Conservation (phyloP, 73 alveolate genomes). For the Paramecium octaurelia region DNA sequence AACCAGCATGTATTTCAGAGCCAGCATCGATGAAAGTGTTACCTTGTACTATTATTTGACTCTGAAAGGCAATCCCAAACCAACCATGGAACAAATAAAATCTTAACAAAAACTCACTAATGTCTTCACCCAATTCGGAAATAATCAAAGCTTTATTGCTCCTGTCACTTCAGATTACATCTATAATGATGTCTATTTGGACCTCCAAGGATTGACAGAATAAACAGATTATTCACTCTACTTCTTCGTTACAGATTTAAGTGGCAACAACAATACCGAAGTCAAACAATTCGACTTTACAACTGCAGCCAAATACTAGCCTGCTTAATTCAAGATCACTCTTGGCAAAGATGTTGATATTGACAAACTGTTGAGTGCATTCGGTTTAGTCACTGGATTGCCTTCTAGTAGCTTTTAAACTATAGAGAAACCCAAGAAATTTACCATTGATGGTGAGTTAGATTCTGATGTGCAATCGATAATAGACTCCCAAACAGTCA, state of each 20-base stretch:
- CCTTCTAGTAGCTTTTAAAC: conserved; percentile 19
- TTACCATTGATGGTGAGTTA: conserved; percentile 5
- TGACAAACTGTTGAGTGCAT: conserved; percentile 40
- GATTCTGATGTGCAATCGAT: conserved; percentile 42
- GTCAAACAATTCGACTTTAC: conserved; percentile 16
- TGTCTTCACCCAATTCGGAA: conserved; percentile 9
- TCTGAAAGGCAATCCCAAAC: conserved; percentile 36
- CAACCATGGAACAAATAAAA: conserved; percentile 40
- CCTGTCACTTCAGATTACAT: conserved; percentile 48
- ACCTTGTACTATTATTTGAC: conserved; percentile 26
- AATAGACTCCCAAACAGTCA: not conserved
- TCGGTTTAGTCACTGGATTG: conserved; percentile 51
- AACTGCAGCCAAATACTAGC: conserved; percentile 27
- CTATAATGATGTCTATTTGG: conserved; percentile 48
- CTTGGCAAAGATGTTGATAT: not conserved
- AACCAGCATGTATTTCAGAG: conserved; percentile 51
- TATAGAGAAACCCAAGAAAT: not conserved
- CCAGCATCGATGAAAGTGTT: conserved; percentile 50
- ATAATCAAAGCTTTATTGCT: conserved; percentile 32
- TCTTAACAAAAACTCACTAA: not conserved
- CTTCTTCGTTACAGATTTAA: conserved; percentile 48
- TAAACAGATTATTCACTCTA: conserved; percentile 22
- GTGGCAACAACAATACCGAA: conserved; percentile 50
- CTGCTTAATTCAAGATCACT: conserved; percentile 33
- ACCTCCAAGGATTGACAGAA: conserved; percentile 46